Evolutionary conservation across 139 green algal genomes (phyloP).

Genomic region (Haematococcus sp.): DNA sequence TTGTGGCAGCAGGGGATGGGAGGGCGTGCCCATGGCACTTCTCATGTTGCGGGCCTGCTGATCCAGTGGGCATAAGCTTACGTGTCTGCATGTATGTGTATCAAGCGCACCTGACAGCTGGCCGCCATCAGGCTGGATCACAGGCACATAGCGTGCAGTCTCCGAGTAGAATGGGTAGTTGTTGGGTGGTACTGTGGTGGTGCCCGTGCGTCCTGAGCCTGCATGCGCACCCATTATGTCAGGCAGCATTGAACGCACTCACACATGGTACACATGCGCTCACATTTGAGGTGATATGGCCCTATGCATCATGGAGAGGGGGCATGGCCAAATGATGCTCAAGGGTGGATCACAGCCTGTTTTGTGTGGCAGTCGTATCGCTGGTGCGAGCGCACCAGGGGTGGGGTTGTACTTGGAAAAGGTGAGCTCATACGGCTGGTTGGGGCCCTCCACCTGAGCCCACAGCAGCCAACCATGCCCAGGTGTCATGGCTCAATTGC

Average conservation of each 20-base stretch:
- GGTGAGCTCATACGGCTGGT: constrained; percentile 1
- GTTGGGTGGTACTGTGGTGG: constrained; percentile 77
- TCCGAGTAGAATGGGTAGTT: constrained; percentile 89
- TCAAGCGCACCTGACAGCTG: constrained; percentile 73
- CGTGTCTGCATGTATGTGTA: neutral
- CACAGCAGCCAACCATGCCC: too few species aligned
- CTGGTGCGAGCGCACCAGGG: constrained; percentile 41
- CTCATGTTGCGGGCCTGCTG: too few species aligned
- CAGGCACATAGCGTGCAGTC: constrained; percentile 77
- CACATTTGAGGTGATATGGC: too few species aligned
- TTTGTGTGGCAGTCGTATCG: neutral
- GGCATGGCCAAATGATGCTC: too few species aligned
- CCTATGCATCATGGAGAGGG: too few species aligned
- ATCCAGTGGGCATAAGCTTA: neutral
- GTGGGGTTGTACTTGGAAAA: constrained; percentile 74
- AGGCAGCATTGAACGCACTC: neutral
- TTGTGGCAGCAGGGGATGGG: too few species aligned
- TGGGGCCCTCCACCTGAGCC: too few species aligned
- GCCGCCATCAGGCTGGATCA: constrained; percentile 81
- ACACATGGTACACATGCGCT: neutral
- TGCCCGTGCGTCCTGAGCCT: constrained; percentile 81
- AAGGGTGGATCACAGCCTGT: too few species aligned
- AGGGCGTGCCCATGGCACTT: too few species aligned
- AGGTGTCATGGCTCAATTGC: too few species aligned
- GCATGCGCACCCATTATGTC: neutral